Percentiles rank a stretch among this genome's conserved stretches.
Evolutionary conservation across 2,329 filamentous ascomycete genomes (phyloP).

Genomic region (Trichoderma hamatum): DNA sequence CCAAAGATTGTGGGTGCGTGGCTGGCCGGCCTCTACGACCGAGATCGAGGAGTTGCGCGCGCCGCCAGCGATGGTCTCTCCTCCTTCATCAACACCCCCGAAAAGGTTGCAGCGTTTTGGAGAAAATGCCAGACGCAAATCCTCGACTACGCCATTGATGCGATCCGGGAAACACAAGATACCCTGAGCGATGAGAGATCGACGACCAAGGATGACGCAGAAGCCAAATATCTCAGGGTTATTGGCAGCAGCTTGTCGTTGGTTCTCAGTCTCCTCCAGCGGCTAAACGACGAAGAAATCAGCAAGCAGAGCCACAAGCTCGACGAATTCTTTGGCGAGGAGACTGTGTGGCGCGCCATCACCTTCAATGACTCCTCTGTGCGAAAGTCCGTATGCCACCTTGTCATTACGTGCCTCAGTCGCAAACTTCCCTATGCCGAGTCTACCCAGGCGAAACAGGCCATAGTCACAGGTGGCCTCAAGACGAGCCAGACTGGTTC

Average conservation of each 20-base stretch:
- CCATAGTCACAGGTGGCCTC: slow-evolving; percentile 73
- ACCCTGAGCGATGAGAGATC: slow-evolving; percentile 89
- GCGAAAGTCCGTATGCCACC: slow-evolving; percentile 54
- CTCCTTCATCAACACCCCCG: slow-evolving; percentile 74
- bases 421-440: slow-evolving; percentile 53
- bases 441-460: slow-evolving; percentile 55
- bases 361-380: slow-evolving; percentile 62
- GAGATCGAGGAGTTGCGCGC: slow-evolving; percentile 73
- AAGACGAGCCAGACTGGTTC: slow-evolving; percentile 74
- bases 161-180: slow-evolving; percentile 75
- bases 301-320: slow-evolving; percentile 65
- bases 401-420: slow-evolving; percentile 54
- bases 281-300: slow-evolving; percentile 55
- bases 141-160: slow-evolving; percentile 78
- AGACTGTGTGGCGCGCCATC: slow-evolving; percentile 67
- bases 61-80: slow-evolving; percentile 78
- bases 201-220: slow-evolving; percentile 80
- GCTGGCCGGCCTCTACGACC: slow-evolving; percentile 87
- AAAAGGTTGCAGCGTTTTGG: slow-evolving; percentile 78
- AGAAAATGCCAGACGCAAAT: slow-evolving; percentile 80
- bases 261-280: slow-evolving; percentile 56
- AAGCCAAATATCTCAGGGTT: slow-evolving; percentile 83
- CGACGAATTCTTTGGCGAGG: slow-evolving; percentile 66
- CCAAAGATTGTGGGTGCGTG: slow-evolving; percentile 82
- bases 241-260: slow-evolving; percentile 58